Evolutionary conservation across 768 basidiomycete genomes (phyloP).

Genomic region (Hortiboletus flavorubellus): DNA sequence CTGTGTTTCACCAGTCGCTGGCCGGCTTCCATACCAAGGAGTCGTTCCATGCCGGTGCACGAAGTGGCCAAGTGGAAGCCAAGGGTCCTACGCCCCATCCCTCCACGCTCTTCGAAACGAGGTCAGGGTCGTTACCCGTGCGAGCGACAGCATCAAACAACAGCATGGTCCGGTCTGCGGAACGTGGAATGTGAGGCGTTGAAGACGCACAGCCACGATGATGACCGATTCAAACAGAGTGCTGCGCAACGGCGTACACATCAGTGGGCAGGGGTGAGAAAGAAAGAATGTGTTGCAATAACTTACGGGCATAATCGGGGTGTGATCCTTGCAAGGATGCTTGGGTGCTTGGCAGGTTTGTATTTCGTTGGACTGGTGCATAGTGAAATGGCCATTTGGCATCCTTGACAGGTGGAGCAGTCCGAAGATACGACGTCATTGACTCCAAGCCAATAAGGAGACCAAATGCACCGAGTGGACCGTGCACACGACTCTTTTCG

Average conservation of each 20-base stretch:
- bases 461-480: neutral
- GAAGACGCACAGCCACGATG: neutral
- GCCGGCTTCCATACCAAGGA: neutral
- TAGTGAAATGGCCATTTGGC: neutral
- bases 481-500: slow-evolving; percentile 5
- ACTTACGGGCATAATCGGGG: slow-evolving; percentile 8
- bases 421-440: neutral
- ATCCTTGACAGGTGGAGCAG: neutral
- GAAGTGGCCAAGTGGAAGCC: neutral
- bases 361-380: neutral
- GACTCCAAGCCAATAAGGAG: neutral
- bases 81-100: slow-evolving; percentile 5
- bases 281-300: neutral
- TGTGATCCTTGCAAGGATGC: neutral
- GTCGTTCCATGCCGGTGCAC: neutral
- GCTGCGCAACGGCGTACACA: neutral
- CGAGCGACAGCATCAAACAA: slow-evolving; percentile 10
- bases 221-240: neutral
- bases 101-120: slow-evolving; percentile 5
- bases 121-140: slow-evolving; percentile 16
- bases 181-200: neutral
- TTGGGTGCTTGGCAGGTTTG: neutral
- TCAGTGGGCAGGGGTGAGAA: slow-evolving; percentile 11
- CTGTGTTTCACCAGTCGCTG: slow-evolving; percentile 4
- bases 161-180: slow-evolving; percentile 7